Evolutionary conservation across 2,329 filamentous ascomycete genomes (phyloP), one percentile per base, ranked within the genome.

Genomic region (Kalaharituber pfeilii): DNA sequence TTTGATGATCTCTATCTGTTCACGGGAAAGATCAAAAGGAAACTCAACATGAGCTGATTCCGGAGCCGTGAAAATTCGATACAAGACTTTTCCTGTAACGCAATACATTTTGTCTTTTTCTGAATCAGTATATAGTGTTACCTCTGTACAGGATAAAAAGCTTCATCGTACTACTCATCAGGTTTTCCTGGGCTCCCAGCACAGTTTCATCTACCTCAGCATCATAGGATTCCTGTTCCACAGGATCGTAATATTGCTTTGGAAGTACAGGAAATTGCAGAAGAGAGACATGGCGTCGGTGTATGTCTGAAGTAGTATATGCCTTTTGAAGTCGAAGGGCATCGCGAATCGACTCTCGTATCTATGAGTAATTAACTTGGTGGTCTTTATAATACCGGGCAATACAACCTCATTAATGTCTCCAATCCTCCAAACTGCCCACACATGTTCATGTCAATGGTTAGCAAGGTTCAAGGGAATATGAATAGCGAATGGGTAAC

Each of bases 1-100:
- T 1, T 53, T 56, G 8, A 67, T 58, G 25, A 65, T 60, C 3
- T 57, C 49, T 5, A 57, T 47, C 27, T 66, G 64, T 11, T 64
- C 59, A 3, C 58, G 50, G 0, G 62, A 63, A 2, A 66, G 49
- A n/a, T 66, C 62, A 15, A 66, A 64, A 1, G 64, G 63, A 22
- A 65, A 65, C 24, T 66, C 65, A 1, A 47, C 25, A 11, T 47
- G n/a, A n/a, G n/a, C n/a, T n/a, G n/a, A n/a, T 2, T 25, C 4
- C 13, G 33, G 33, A 18, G 7, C 15, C 5, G 42, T 20, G 13
- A 47, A 25, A 22, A 47, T 47, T 2, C 24, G 42, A 22, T 47
- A 11, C 18, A 47, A 22, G 22, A 47, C 42, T 22, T 47, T 47
- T 22, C 24, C 42, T 2, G 42, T 47, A 20, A 47, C 22, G 25